Evolutionary conservation across 148 eudicot species (phyloP), one percentile per base, ranked within the genome.

Genomic region (Camellia granthamiana): DNA sequence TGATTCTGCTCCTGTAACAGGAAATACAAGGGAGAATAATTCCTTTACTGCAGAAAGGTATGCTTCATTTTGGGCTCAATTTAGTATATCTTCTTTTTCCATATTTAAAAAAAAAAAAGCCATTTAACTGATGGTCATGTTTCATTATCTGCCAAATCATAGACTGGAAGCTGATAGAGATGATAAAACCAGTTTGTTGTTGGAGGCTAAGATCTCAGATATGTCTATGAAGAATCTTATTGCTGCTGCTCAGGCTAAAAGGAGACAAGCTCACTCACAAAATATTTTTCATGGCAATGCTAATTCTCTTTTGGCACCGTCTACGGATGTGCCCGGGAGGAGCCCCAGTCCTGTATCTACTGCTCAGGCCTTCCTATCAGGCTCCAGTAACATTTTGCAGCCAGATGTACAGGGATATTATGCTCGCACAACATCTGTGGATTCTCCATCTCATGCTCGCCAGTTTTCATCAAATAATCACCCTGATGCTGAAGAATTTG

Each of bases 211-310:
- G 86, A 80, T 70, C 61, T 74, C 85, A 60, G 94, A 93, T 15
- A 75, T 55, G 67, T 93, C 99, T 72, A 93, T 95, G 88, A 95
- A 83, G 84, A 79, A 87, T 84, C 89, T 96, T 71, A 96, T 96
- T 78, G 99, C 98, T 51, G 98, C 90, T 85, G 98, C 99, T 83
- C 97, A 91, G 86, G 98, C 97, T 7, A 95, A 87, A 83, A 91
- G 92, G 79, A 86, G 86, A 77, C 90, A 88, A 85, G 88, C 99
- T 78, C 88, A 88, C 59, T 81, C 83, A 47, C 97, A 90, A 52
- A 89, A 75, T 79, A 44, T 81, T 79, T 80, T 68, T 47, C 82
- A 81, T 83, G 89, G 82, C 52, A 81, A 75, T 81, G 79, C 75
- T 67, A 70, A 77, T 80, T 75, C 86, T 76, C 64, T 74, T 72